Evolutionary conservation across 805 yeast species (phyloP).

Genomic region (Myxozyma geophila): DNA sequence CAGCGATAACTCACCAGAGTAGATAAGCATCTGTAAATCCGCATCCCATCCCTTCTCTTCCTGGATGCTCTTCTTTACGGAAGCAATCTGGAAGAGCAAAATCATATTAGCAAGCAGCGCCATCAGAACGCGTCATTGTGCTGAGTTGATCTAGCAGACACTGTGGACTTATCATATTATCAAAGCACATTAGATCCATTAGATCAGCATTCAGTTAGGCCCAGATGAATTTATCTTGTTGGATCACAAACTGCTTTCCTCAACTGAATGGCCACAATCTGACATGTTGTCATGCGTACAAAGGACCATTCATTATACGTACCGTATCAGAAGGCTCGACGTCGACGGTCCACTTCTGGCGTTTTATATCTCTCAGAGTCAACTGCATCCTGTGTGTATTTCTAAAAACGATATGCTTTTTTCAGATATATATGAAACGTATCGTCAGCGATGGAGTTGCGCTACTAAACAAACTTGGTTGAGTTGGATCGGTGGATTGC

Average conservation of each 20-base stretch:
- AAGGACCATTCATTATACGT: slow-evolving; percentile 43
- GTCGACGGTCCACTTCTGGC: slow-evolving; percentile 81
- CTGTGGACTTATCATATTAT: background rate
- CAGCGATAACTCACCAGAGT: slow-evolving; percentile 59
- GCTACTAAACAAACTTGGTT: background rate
- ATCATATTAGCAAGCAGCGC: background rate
- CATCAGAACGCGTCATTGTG: background rate
- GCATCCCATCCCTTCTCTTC: slow-evolving; percentile 68
- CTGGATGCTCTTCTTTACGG: slow-evolving; percentile 77
- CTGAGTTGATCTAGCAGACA: background rate
- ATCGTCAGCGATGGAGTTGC: too few relatives aligned
- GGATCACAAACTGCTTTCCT: too few relatives aligned
- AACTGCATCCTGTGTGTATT: slow-evolving; percentile 61
- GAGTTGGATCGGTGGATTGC: background rate
- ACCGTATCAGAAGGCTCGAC: slow-evolving; percentile 72
- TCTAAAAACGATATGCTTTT: background rate
- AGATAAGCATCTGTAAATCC: slow-evolving; percentile 82
- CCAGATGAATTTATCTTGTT: too few relatives aligned
- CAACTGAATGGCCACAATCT: too few relatives aligned
- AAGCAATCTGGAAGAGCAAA: slow-evolving; percentile 50
- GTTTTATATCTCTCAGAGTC: slow-evolving; percentile 88
- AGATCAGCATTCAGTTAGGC: too few relatives aligned
- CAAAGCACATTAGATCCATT: too few relatives aligned
- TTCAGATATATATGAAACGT: too few relatives aligned
- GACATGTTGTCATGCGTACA: background rate